Evolutionary conservation across 805 yeast species (phyloP), one percentile per base, ranked within the genome.

Genomic region (Kuraishia hungarica): DNA sequence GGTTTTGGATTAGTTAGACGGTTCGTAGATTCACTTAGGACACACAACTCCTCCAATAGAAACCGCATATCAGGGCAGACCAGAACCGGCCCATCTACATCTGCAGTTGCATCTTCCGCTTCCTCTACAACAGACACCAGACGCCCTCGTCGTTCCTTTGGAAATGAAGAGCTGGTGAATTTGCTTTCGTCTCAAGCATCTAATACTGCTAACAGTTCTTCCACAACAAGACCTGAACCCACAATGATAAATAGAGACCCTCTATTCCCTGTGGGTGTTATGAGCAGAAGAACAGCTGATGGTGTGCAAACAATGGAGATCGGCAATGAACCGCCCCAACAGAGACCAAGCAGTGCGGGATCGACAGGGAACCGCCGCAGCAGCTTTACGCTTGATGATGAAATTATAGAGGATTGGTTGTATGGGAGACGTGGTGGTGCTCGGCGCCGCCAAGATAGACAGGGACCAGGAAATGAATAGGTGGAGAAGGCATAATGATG

Each of bases 201-300:
- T 4, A 35, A 6, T 6, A 35, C n/a, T 15, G 15, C 43, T 8
- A 13, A 4, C 4, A 35, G 10, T 26, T 26, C 43, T 7, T 35
- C 43, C 43, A 35, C 43, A 35, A 35, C 22, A 8, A 21, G 20
- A 6, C 15, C 28, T 21, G 28, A 22, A 5, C 20, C 28, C 19
- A 24, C 8, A 48, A 53, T 59, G 28, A 53, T 57, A 21, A 63
- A 62, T 24, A 53, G 64, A 48, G 65, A 64, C 48, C 60, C 65
- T 8, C 52, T 68, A 47, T 79, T 80, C 59, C 76, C 83, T 1
- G 59, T 74, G 2, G 83, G 82, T 1, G 77, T 80, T 10, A 64
- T 75, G 15, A 78, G 82, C 59, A 70, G 80, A 56, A 65, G 83
- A 56, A 76, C 79, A 0, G 62, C 71, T 0, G 61, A 58, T 51